Base-by-base conservation (phyloP, 495 filamentous ascomycete genomes). In the Penicillium simplicissimum region DNA sequence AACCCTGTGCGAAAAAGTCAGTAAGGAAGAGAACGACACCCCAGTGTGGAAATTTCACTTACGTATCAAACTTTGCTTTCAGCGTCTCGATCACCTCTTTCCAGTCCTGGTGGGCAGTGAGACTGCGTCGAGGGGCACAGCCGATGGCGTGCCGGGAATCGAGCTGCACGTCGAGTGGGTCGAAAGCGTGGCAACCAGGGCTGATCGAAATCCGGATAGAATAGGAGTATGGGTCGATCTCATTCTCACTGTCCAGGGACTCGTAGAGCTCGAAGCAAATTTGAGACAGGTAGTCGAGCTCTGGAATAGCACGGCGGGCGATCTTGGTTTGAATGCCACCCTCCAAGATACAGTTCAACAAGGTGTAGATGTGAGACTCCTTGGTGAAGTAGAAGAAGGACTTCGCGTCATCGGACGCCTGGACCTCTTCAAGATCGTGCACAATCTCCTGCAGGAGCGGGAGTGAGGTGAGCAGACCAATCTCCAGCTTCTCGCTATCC, bases 351-450 rank as follows among this genome's bases (percentile, higher is more conserved):
- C 96, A 98, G 75, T 98, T 98, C 49, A 98, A 84, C 34, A 98
- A 83, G 17, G 95, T 98, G 77, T 98, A 98, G 65, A 98, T 97
- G 67, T 98, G 95, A 6, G 90, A 95, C 78, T 98, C 95, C 71
- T 98, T 98, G 31, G 95, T 98, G 72, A 98, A 98, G 76, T 98
- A 98, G 79, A 98, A 88, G 79, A 97, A 97, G 4, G 89, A 93
- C 69, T 97, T 97, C 19, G 92, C 93, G 70, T 93, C 90, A 52
- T 91, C 85, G 0, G 90, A 93, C 4, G 95, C 94, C 75, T 98
- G 95, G 64, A 98, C 91, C 71, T 97, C 92, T 77, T 98, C 95
- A n/a, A 98, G 82, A 70, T 98, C 92, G 66, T 89, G 87, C 9
- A 98, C 95, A 69, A 98, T 96, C 75, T 97, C 95, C 75, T 92